A percentile compares a stretch with the other conserved stretches of the same genome.
phyloP scores from a whole-genome alignment of 257 asterid genomes.

The Solanum bulbocastanum region DNA sequence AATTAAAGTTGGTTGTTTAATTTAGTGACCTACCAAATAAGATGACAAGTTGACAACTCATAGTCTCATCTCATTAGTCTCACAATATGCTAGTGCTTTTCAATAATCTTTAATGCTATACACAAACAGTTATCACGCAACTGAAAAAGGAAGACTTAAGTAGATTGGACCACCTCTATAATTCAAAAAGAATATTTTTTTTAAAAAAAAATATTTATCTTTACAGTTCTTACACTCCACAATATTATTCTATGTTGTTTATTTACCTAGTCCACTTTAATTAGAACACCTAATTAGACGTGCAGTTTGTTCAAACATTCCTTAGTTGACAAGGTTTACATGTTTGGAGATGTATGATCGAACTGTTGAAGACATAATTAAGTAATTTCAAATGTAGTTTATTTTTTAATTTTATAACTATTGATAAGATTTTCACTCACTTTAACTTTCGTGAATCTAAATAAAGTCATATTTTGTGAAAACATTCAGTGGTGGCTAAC shows the following conservation, averaged over 20 bases:
- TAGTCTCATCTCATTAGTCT: neutral
- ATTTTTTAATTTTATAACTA: neutral
- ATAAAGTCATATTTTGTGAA: neutral
- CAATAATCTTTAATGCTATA: neutral
- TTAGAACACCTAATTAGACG: neutral
- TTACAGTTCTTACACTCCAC: neutral
- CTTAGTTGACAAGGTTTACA: neutral
- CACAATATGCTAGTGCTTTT: neutral
- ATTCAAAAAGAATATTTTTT: neutral
- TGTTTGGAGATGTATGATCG: neutral
- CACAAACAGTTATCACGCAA: constrained; percentile 1
- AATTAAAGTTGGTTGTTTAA: neutral
- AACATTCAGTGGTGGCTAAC: neutral
- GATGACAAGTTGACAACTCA: neutral
- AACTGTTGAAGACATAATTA: neutral
- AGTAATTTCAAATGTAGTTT: neutral
- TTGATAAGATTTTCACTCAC: neutral
- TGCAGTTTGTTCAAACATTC: neutral
- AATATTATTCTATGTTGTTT: neutral
- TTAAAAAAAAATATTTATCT: neutral
- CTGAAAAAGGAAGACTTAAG: neutral
- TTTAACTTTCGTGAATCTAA: neutral
- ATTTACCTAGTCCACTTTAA: neutral
- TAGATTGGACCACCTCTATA: neutral
- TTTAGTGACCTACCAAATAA: neutral